phyloP scores from a whole-genome alignment of 495 filamentous ascomycete species.

The Xylaria longipes region DNA sequence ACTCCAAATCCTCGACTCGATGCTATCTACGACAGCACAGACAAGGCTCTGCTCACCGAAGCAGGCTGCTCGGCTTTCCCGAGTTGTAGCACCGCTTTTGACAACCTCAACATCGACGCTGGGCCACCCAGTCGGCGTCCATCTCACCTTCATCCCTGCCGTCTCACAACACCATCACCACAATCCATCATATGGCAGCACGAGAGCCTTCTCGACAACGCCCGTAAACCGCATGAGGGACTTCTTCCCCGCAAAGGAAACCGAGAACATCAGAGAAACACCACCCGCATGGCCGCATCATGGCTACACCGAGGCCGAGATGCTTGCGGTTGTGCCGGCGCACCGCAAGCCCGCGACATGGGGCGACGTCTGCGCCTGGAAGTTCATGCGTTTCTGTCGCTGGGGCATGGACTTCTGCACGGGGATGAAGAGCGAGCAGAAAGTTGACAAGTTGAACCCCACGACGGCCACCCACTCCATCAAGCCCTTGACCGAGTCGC shows the following conservation, averaged over 20 bases:
- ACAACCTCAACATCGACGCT: constrained; percentile 23
- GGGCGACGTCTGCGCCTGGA: constrained; percentile 56
- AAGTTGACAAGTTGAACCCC: constrained; percentile 53
- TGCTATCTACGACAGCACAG: constrained; percentile 38
- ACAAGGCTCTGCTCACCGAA: constrained; percentile 44
- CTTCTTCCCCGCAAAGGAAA: constrained; percentile 57
- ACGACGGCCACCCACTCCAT: constrained; percentile 51
- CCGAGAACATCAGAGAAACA: constrained; percentile 53
- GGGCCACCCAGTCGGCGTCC: constrained; percentile 30
- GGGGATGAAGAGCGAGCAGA: constrained; percentile 50
- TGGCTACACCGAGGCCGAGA: constrained; percentile 59
- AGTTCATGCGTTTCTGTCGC: constrained; percentile 46
- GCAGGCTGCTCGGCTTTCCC: constrained; percentile 43
- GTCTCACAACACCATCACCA: constrained; percentile 19
- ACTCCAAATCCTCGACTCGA: constrained; percentile 27
- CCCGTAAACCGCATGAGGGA: constrained; percentile 44
- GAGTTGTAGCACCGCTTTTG: constrained; percentile 36
- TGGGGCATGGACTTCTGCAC: constrained; percentile 57
- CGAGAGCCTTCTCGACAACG: constrained; percentile 52
- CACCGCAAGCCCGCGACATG: constrained; percentile 46
- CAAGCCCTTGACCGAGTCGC: constrained; percentile 54
- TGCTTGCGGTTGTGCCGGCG: constrained; percentile 48
- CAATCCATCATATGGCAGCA: constrained; percentile 20
- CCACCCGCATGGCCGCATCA: constrained; percentile 74
- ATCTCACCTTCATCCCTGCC: constrained; percentile 30